Base-by-base conservation (phyloP, 2,329 filamentous ascomycete species). In the Alternaria sp. region DNA sequence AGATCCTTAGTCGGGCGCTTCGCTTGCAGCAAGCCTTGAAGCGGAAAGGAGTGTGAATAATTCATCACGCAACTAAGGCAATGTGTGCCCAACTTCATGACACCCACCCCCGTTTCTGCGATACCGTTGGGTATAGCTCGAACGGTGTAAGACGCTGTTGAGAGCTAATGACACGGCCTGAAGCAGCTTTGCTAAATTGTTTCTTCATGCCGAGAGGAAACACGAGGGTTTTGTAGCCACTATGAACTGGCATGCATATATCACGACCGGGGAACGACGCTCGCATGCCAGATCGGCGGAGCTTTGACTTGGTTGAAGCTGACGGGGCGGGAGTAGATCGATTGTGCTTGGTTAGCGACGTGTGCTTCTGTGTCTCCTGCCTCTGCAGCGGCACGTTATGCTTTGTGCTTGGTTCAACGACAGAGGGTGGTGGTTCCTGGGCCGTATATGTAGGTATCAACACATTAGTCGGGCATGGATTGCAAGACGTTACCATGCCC, bases 1-100 rank as follows among this genome's bases (percentile, higher is more conserved):
- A 43, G 57, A 50, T 70, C 56, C 56, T 68, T 76, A 71, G 72
- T 71, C 68, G 68, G 72, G 75, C 75, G 75, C 73, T 76, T 77
- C 66, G 67, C 62, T 50, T 59, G 32, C 4, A 40, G 15, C 36
- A 40, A 40, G 36, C 36, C 36, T 40, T 40, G 36, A 40, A 40
- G 36, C 36, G 36, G 36, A 40, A 64, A 62, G 65, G 54, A 65
- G 50, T 69, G 68, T 70, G 65, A 69, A 71, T 43, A 62, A 57
- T 52, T 36, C 49, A 52, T 59, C 59, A 61, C 56, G 55, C 5
- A 53, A 67, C 58, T 62, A 66, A 40, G 36, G 68, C 55, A 57
- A 30, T 62, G 66, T 64, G 59, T 62, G 65, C 65, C 64, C 59
- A 66, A 70, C 56, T 51, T 52, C 46, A 58, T 49, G 56, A 52